Percentiles rank a stretch among this genome's conserved stretches.
These are phyloP conservation scores for Russula olivacea DNA, from an alignment of 768 basidiomycete genomes.

Conservation along the genomic window DNA sequence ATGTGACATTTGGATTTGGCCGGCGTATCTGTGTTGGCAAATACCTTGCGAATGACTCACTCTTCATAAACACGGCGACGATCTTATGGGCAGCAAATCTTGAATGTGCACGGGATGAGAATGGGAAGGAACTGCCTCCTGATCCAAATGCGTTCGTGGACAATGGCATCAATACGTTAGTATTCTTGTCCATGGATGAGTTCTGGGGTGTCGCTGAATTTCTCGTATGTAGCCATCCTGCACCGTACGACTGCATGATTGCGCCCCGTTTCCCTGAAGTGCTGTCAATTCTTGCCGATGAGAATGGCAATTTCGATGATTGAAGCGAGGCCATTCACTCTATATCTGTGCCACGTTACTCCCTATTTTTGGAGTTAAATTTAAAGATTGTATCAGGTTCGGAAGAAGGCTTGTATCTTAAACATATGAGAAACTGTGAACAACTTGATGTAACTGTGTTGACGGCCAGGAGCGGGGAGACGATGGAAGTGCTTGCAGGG, in stretches of 20 bases:
- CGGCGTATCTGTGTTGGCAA: constrained; percentile 19
- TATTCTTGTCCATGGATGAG: neutral
- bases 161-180: neutral
- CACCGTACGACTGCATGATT: neutral
- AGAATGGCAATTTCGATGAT: too few relatives aligned
- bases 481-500: too few relatives aligned
- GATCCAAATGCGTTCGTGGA: neutral
- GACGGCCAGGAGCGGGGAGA: too few relatives aligned
- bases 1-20: constrained; percentile 30
- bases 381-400: too few relatives aligned
- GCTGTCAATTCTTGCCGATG: neutral
- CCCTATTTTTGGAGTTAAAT: too few relatives aligned
- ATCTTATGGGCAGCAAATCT: constrained; percentile 25
- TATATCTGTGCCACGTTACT: too few relatives aligned
- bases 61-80: constrained; percentile 32
- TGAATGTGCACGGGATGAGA: neutral
- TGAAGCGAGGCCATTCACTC: too few relatives aligned
- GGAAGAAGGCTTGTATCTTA: too few relatives aligned
- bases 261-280: constrained; percentile 4
- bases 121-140: neutral
- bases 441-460: too few relatives aligned
- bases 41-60: constrained; percentile 26
- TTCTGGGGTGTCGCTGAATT: neutral
- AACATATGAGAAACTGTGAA: too few relatives aligned
- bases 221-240: neutral